These are phyloP conservation scores for Vitis vinifera DNA, from an alignment of 164 flowering plant genomes.

Conservation along the genomic window DNA sequence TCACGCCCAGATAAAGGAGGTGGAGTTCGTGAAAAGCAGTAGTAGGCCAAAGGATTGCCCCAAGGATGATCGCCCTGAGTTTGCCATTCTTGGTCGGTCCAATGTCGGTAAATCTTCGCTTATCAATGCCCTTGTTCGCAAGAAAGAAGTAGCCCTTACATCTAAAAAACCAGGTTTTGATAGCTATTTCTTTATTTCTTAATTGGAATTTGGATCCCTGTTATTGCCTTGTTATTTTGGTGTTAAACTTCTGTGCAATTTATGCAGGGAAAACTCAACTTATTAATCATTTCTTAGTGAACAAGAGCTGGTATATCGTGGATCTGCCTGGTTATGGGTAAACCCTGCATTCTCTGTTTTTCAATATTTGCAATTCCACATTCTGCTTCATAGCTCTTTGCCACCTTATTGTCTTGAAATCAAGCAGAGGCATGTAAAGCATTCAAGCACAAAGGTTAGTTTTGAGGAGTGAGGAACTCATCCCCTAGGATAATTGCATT, in stretches of 20 bases:
- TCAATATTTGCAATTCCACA: not conserved
- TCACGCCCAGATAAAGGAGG: constrained; percentile 77
- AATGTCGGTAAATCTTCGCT: constrained; percentile 96
- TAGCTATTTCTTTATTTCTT: constrained; percentile 4
- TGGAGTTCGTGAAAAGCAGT: constrained; percentile 87
- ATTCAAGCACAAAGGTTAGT: not conserved
- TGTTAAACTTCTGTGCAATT: not conserved
- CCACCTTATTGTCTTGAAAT: not conserved
- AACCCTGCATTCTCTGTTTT: not conserved
- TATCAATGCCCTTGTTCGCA: constrained; percentile 72
- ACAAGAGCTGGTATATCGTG: constrained; percentile 90
- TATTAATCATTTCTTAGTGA: constrained; percentile 90
- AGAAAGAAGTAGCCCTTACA: constrained; percentile 88
- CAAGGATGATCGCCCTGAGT: constrained; percentile 71
- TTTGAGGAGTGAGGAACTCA: not conserved
- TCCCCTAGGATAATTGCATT: not conserved
- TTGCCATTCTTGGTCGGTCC: constrained; percentile 88
- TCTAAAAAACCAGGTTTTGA: constrained; percentile 88
- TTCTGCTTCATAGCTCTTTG: too few relatives aligned
- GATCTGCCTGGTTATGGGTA: constrained; percentile 99
- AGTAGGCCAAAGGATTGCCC: constrained; percentile 73
- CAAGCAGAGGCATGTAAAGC: not conserved
- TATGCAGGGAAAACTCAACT: constrained; percentile 94
- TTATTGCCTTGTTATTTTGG: constrained; percentile 4
- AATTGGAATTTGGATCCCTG: not conserved